Percentiles rank a stretch among this genome's conserved stretches.
Evolutionary conservation across 805 yeast species (phyloP).

Genomic region (Kazachstania taianensis): DNA sequence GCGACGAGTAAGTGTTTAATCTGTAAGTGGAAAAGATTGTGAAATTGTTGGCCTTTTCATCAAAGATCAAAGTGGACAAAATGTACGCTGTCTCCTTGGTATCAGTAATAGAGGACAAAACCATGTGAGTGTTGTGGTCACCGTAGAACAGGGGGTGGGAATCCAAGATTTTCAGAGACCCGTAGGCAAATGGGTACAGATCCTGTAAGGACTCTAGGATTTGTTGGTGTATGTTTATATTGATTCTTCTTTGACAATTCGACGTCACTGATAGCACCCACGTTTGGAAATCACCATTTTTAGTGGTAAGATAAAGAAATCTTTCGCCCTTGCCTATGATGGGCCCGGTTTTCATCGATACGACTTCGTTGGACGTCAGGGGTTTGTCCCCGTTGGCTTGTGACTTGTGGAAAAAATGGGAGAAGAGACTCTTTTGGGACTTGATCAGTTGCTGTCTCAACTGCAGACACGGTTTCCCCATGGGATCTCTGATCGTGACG

Average conservation of each 20-base stretch:
- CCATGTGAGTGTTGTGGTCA: constrained; percentile 34
- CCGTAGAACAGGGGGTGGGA: constrained; percentile 39
- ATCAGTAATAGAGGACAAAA: constrained; percentile 38
- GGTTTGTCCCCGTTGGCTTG: background rate
- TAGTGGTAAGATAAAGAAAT: constrained; percentile 32
- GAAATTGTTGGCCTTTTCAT: constrained; percentile 40
- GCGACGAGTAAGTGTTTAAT: constrained; percentile 38
- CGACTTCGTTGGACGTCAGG: constrained; percentile 34
- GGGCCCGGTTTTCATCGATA: constrained; percentile 47
- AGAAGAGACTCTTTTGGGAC: constrained; percentile 30
- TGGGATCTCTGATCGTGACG: constrained; percentile 52
- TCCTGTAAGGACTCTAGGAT: constrained; percentile 34
- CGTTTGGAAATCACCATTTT: constrained; percentile 36
- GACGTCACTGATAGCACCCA: constrained; percentile 43
- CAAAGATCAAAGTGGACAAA: constrained; percentile 41
- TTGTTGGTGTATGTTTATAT: constrained; percentile 28
- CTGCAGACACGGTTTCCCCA: constrained; percentile 44
- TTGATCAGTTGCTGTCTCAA: constrained; percentile 22
- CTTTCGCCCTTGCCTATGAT: constrained; percentile 42
- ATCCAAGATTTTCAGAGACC: constrained; percentile 50
- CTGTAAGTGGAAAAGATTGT: constrained; percentile 56
- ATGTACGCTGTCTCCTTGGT: constrained; percentile 32
- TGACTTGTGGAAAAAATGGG: constrained; percentile 16
- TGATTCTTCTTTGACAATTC: constrained; percentile 31
- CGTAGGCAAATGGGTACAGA: constrained; percentile 43